These are phyloP conservation scores for Mucor mucedo DNA, from an alignment of 371 early-diverging fungal species.

Conservation along the genomic window DNA sequence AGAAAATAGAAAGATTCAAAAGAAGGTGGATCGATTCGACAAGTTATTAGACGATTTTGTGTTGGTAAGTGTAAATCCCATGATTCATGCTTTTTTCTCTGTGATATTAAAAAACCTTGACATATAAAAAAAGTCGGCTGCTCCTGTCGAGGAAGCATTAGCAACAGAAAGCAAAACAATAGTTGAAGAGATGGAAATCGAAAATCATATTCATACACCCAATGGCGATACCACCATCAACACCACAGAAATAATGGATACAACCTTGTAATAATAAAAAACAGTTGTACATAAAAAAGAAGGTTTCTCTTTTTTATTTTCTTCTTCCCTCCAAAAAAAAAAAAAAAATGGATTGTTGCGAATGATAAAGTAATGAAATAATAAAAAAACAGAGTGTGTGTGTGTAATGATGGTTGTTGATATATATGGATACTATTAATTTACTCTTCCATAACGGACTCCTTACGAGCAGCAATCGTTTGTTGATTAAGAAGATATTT, in stretches of 20 bases:
- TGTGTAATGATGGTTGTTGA: background rate
- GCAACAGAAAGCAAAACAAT: conserved; percentile 6
- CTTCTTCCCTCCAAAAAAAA: conserved; percentile 1
- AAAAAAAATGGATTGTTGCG: background rate
- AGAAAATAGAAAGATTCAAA: conserved; percentile 48
- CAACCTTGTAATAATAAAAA: conserved; percentile 13
- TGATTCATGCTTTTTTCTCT: too few relatives aligned
- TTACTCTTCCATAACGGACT: conserved; percentile 24
- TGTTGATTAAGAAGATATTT: conserved; percentile 69
- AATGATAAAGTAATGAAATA: conserved; percentile 7
- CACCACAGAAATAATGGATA: conserved; percentile 24
- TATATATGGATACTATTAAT: conserved; percentile 6
- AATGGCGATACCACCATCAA: background rate
- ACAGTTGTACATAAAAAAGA: background rate
- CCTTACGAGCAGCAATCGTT: conserved; percentile 29
- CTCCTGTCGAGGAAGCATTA: conserved; percentile 32
- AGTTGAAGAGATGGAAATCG: conserved; percentile 5
- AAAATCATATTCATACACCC: background rate
- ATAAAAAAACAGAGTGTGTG: background rate
- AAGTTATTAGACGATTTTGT: conserved; percentile 50
- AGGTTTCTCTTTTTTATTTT: background rate
- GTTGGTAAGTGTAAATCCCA: conserved; percentile 28
- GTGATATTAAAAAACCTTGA: too few relatives aligned
- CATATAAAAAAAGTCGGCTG: conserved; percentile 20
- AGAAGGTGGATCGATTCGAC: conserved; percentile 48